phyloP scores from a whole-genome alignment of 2,329 filamentous ascomycete species.

The Calonectria pauciramosa region DNA sequence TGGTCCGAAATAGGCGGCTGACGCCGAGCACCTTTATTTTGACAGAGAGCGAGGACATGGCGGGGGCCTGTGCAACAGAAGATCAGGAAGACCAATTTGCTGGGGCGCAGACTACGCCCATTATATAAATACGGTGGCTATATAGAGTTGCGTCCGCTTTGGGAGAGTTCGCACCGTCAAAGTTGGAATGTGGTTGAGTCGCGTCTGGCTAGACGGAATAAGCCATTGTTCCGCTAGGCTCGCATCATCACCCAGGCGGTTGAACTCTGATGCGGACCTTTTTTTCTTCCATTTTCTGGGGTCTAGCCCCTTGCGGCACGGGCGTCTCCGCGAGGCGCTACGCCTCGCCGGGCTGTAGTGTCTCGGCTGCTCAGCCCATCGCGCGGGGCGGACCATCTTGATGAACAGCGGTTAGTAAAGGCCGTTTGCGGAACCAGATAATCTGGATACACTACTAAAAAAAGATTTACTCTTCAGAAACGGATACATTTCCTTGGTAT shows the following conservation, averaged over 20 bases:
- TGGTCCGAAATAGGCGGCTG: background rate
- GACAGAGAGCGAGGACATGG: background rate
- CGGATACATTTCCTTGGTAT: background rate
- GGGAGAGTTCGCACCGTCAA: background rate
- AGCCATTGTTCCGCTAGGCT: background rate
- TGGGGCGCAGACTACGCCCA: background rate
- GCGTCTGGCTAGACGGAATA: background rate
- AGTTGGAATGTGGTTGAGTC: background rate
- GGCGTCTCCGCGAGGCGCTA: background rate
- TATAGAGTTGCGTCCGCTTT: background rate
- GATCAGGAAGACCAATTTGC: background rate
- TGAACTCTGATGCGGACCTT: background rate
- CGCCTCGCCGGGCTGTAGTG: background rate
- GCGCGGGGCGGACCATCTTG: background rate
- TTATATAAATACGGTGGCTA: slow-evolving; percentile 11
- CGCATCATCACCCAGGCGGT: background rate
- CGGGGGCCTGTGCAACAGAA: background rate
- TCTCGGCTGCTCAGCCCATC: background rate
- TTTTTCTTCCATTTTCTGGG: background rate
- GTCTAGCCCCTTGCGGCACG: background rate
- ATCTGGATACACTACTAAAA: background rate
- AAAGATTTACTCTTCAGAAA: background rate
- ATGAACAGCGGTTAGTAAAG: background rate
- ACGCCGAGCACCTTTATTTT: slow-evolving; percentile 10
- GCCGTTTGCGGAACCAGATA: background rate